Percentiles rank a stretch among this genome's conserved stretches.
Evolutionary conservation across 2,329 filamentous ascomycete genomes (phyloP).

Genomic region (Fusarium chuoi): DNA sequence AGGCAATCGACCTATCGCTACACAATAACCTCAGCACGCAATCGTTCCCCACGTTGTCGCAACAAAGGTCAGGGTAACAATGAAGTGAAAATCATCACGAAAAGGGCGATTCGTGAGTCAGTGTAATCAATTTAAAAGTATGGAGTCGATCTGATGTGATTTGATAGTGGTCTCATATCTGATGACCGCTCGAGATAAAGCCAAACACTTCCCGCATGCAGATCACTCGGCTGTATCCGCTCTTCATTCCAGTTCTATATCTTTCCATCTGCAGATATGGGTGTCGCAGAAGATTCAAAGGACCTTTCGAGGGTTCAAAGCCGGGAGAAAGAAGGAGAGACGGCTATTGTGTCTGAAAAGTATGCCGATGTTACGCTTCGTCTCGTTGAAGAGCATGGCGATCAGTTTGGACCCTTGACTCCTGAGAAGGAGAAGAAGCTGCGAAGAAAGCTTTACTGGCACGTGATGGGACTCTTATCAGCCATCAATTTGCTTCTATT

Average conservation of each 20-base stretch:
- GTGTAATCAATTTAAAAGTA: neutral
- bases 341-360: neutral
- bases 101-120: neutral
- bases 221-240: neutral
- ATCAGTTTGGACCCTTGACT: neutral
- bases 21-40: conserved; percentile 17
- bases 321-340: neutral
- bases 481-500: conserved; percentile 11
- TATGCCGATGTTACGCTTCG: conserved; percentile 10
- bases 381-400: conserved; percentile 1
- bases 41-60: conserved; percentile 29
- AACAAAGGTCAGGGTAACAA: neutral
- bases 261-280: neutral
- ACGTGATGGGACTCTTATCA: neutral
- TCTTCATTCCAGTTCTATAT: neutral
- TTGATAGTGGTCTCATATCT: neutral
- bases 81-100: neutral
- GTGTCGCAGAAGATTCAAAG: neutral
- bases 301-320: neutral
- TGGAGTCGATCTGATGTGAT: conserved; percentile 1
- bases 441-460: conserved; percentile 7
- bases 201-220: neutral
- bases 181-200: neutral
- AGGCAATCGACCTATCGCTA: conserved; percentile 1
- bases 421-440: conserved; percentile 3